Base-by-base conservation (phyloP, 1,284 basidiomycete species). In the Cutaneotrichosporon cutaneum region DNA sequence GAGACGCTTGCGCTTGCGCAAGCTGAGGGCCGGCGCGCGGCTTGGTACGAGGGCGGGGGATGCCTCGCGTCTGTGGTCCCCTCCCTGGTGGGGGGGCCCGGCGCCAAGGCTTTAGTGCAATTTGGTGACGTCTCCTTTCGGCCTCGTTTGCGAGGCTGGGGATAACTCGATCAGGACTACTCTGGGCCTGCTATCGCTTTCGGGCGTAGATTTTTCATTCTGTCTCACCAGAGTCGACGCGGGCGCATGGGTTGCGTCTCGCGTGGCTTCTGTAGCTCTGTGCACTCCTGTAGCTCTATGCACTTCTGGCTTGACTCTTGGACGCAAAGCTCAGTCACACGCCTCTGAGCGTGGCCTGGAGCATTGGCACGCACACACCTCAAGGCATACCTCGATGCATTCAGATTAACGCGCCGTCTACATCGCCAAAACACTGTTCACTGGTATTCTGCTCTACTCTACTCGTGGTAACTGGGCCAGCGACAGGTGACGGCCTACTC, bases 121-220 rank as follows among this genome's bases (percentile, higher is more conserved):
- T 80, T 80, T 80, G 74, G 78, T 79, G 78, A 77, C 78, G 75
- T 77, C 70, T 64, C 68, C 61, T 8, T 21, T 54, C 16, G 5
- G 18, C 24, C 36, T 33, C 47, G 6, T n/a, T 50, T 33, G 30
- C 30, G 36, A n/a, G 60, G 54, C 16, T 45, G 21, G 45, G 56
- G 76, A 77, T 75, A 80, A 80, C 78, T 79, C 78, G 77, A 80
- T 80, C 78, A 80, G 78, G 78, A 80, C 78, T 80, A 79, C 77
- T 80, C 78, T 80, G 78, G 75, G 76, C 67, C 77, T 80, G 77
- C 74, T 27, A 39, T 75, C 74, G 72, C 71, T 76, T 67, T 63
- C 54, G 67, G 65, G 78, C 78, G 77, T 80, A 80, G 78, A 79
- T 79, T 75, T 76, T 70, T 73, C 48, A 60, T 18, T 42, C 39